phyloP scores from a whole-genome alignment of 23 red algal species.

The Pyropia haitanensis region DNA sequence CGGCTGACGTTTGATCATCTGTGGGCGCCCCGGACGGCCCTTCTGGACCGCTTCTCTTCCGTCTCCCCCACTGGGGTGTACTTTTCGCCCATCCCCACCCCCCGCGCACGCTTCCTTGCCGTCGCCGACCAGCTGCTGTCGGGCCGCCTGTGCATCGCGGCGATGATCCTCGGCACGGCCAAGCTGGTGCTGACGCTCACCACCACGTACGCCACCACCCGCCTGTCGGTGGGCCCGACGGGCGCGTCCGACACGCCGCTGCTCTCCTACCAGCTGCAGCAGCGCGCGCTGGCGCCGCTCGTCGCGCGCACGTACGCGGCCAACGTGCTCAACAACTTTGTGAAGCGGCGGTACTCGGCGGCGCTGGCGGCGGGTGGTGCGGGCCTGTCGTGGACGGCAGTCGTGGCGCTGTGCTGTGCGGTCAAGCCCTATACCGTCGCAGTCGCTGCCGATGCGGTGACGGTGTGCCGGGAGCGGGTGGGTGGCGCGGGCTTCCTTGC shows the following conservation, averaged over 20 bases:
- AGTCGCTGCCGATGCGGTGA: not conserved
- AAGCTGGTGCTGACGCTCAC: slow-evolving; percentile 14
- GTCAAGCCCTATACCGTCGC: not conserved
- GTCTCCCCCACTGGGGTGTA: slow-evolving; percentile 4
- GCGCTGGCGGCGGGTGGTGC: not conserved
- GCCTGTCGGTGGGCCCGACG: slow-evolving; percentile 2
- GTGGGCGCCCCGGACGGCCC: slow-evolving; percentile 3
- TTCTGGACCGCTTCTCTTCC: slow-evolving; percentile 7
- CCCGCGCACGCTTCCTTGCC: slow-evolving; percentile 7
- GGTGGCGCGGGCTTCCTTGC: not conserved
- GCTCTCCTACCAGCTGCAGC: slow-evolving; percentile 4
- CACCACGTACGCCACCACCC: slow-evolving; percentile 14
- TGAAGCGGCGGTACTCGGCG: slow-evolving; percentile 5
- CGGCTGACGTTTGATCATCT: slow-evolving; percentile 19
- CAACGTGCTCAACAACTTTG: not conserved
- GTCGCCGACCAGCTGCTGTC: slow-evolving; percentile 14
- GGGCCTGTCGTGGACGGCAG: not conserved
- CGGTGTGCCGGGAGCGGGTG: not conserved
- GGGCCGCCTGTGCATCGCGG: slow-evolving; percentile 20
- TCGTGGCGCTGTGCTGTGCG: slow-evolving; percentile 3
- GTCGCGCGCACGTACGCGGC: not conserved
- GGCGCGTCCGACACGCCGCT: slow-evolving; percentile 1
- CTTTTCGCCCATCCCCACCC: slow-evolving; percentile 1
- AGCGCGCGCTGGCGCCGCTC: slow-evolving; percentile 8
- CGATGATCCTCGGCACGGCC: slow-evolving; percentile 12